Conservation (phyloP, 805 yeast species). For the Ogataea glucozyma region DNA sequence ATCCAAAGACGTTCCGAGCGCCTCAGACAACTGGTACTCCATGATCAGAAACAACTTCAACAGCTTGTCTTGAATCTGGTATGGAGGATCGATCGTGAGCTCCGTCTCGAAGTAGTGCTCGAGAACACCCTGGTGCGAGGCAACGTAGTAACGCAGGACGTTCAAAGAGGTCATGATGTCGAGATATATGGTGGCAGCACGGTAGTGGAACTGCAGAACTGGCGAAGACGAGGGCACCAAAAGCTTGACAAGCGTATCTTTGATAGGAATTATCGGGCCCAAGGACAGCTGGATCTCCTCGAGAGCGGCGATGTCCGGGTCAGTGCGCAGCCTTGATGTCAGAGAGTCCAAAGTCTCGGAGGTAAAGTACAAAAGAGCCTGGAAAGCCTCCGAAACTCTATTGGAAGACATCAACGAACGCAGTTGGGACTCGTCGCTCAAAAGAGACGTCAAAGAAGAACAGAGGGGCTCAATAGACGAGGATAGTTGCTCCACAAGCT, state of each 20-base stretch:
- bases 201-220: slow-evolving; percentile 11
- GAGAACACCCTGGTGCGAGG: slow-evolving; percentile 36
- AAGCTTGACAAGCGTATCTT: slow-evolving; percentile 11
- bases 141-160: slow-evolving; percentile 26
- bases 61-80: slow-evolving; percentile 35
- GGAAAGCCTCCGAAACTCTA: slow-evolving; percentile 8
- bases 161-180: slow-evolving; percentile 29
- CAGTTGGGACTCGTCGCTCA: slow-evolving; percentile 2
- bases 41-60: slow-evolving; percentile 47
- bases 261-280: slow-evolving; percentile 13
- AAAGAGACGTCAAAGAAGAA: slow-evolving; percentile 4
- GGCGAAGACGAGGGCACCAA: background rate
- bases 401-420: slow-evolving; percentile 5
- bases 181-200: slow-evolving; percentile 12
- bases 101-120: slow-evolving; percentile 36
- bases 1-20: slow-evolving; percentile 43
- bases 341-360: slow-evolving; percentile 18
- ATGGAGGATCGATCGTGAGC: slow-evolving; percentile 32
- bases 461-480: slow-evolving; percentile 13
- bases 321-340: slow-evolving; percentile 14
- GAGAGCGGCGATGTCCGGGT: slow-evolving; percentile 13
- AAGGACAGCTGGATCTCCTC: slow-evolving; percentile 15
- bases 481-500: slow-evolving; percentile 7
- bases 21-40: slow-evolving; percentile 47
- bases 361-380: slow-evolving; percentile 13